A percentile compares a stretch with the other conserved stretches of the same genome.
phyloP scores from a whole-genome alignment of 2,329 filamentous ascomycete genomes.

The Colletotrichum sansevieriae region DNA sequence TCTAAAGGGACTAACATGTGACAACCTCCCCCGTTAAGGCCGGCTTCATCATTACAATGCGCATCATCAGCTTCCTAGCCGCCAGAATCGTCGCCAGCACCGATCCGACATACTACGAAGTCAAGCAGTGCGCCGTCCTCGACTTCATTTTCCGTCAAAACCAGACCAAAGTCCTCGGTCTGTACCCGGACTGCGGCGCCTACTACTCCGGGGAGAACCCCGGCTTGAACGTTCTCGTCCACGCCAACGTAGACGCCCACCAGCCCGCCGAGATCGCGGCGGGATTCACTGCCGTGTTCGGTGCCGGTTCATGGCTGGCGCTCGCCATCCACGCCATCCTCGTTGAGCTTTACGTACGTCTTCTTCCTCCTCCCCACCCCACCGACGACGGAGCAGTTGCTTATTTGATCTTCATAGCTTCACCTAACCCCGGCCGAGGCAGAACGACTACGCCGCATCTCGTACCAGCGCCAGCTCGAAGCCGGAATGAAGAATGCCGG shows the following conservation, averaged over 20 bases:
- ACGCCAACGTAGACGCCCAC: conserved; percentile 49
- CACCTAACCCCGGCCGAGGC: conserved; percentile 63
- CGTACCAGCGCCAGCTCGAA: conserved; percentile 66
- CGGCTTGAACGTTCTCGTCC: conserved; percentile 47
- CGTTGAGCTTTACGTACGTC: conserved; percentile 48
- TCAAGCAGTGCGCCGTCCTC: conserved; percentile 63
- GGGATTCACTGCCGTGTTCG: conserved; percentile 60
- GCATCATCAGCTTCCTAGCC: conserved; percentile 59
- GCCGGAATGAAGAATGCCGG: conserved; percentile 62
- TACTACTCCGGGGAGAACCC: conserved; percentile 51
- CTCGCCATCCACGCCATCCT: conserved; percentile 40
- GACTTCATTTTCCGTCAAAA: conserved; percentile 50
- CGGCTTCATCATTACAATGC: conserved; percentile 62
- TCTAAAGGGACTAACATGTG: background rate
- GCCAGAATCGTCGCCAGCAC: conserved; percentile 51
- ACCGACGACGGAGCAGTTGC: background rate
- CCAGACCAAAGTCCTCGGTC: conserved; percentile 44
- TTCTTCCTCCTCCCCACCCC: background rate
- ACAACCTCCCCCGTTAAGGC: conserved; percentile 47
- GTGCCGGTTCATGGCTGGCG: conserved; percentile 60
- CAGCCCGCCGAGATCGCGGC: conserved; percentile 52
- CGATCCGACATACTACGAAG: conserved; percentile 44
- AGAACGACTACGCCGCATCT: conserved; percentile 63
- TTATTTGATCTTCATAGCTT: conserved; percentile 52
- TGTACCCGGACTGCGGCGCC: conserved; percentile 59